Evolutionary conservation across 1,284 basidiomycete species (phyloP).

Genomic region (Dichomitus squalens): DNA sequence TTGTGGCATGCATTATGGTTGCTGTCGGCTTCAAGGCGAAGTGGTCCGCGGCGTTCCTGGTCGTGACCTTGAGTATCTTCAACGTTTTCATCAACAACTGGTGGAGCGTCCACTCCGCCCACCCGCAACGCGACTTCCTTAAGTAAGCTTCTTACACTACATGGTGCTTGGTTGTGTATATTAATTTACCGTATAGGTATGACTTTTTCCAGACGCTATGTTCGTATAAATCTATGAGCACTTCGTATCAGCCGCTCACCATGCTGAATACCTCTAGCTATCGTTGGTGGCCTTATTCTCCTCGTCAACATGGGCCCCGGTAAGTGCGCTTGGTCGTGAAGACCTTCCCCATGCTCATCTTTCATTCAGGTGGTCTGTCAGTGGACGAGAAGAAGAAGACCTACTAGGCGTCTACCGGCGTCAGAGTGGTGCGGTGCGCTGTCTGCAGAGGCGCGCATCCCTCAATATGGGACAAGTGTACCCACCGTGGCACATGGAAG

Average conservation of each 20-base stretch:
- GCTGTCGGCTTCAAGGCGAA: conserved; percentile 99
- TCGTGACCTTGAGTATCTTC: conserved; percentile 89
- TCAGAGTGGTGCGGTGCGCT: not conserved
- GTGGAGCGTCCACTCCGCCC: conserved; percentile 93
- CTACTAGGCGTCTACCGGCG: conserved; percentile 43
- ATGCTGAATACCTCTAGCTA: conserved; percentile 54
- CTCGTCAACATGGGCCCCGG: conserved; percentile 98
- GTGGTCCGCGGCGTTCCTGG: conserved; percentile 97
- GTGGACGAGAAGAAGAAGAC: conserved; percentile 99
- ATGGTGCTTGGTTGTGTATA: too few relatives aligned
- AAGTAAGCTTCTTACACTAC: conserved; percentile 69
- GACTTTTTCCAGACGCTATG: conserved; percentile 95
- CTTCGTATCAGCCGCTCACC: conserved; percentile 9
- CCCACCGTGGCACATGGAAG: conserved; percentile 4
- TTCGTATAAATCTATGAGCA: conserved; percentile 41
- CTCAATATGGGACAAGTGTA: conserved; percentile 3
- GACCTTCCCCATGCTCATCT: not conserved
- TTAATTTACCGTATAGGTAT: conserved; percentile 52
- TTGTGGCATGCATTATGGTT: conserved; percentile 96
- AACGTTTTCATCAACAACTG: conserved; percentile 99
- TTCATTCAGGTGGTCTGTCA: conserved; percentile 80
- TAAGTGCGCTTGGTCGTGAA: conserved; percentile 32
- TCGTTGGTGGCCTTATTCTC: conserved; percentile 96
- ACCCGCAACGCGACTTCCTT: conserved; percentile 97
- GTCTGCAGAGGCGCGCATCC: not conserved